Evolutionary conservation across 2,329 filamentous ascomycete genomes (phyloP), one percentile per base, ranked within the genome.

Genomic region (Rutstroemia sp.): DNA sequence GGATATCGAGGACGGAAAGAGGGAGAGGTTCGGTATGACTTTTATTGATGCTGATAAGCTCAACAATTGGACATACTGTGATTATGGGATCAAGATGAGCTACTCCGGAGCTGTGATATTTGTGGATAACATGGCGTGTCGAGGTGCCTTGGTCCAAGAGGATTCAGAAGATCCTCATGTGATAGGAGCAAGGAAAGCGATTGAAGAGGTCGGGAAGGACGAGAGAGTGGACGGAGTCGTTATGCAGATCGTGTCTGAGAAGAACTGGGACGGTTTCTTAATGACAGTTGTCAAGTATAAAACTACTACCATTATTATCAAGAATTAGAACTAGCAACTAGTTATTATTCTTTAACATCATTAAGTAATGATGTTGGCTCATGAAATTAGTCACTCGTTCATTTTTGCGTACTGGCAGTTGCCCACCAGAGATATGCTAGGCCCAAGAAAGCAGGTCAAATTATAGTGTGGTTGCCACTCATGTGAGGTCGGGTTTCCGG

Each of bases 11-110:
- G 21, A 46, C n/a, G 48, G 39, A 21, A 44, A 34, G 36, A 27
- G 16, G 3, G 52, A 30, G 16, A 23, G 23, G 23, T 23, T 23
- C 3, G 23, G 23, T 23, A 36, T 50, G 34, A 38, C 34, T 23
- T 50, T 50, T 38, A 21, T 39, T 27, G 48, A 50, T 50, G 48
- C 34, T 50, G n/a, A 50, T n/a, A 50, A 50, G 34, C 34, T 39
- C 14, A 39, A 50, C 3, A 39, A 50, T 17, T 50, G 34, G 34
- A 50, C 27, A 1, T 27, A 39, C 14, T n/a, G 8, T 12, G 34
- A 50, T 2, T 50, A 39, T 23, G 48, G 34, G 5, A 21, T 50
- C 2, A 50, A 23, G 48, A 50, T 39, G 48, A 38, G 48, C 21
- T 50, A 36, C 38, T 10, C 48, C 6, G 48, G 48, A 17, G 34